Percentiles rank a stretch among this genome's conserved stretches.
Conservation (phyloP, 495 filamentous ascomycete genomes). For the Aspergillus kassunensis region DNA sequence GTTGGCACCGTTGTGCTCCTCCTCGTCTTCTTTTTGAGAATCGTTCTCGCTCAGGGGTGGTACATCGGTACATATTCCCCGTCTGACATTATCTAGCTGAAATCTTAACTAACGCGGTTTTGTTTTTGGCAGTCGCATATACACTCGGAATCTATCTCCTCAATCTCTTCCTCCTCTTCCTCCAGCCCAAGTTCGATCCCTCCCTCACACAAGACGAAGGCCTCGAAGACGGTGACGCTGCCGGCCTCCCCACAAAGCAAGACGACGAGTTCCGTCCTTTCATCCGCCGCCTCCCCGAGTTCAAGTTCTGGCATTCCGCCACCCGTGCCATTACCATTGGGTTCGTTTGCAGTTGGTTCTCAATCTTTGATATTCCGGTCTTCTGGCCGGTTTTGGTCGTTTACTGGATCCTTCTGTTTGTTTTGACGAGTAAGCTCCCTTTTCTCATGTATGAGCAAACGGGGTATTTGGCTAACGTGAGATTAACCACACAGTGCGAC, state of each 20-base stretch:
- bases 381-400: slow-evolving; percentile 98
- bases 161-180: slow-evolving; percentile 98
- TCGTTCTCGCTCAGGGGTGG: slow-evolving; percentile 92
- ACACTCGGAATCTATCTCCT: slow-evolving; percentile 98
- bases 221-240: slow-evolving; percentile 82
- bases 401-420: slow-evolving; percentile 96
- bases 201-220: slow-evolving; percentile 92
- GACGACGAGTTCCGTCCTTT: slow-evolving; percentile 98
- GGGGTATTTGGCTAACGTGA: background rate
- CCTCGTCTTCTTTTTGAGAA: slow-evolving; percentile 77
- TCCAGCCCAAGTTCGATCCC: slow-evolving; percentile 98
- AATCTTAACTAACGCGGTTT: background rate
- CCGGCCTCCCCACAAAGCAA: slow-evolving; percentile 79
- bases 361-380: slow-evolving; percentile 91
- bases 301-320: slow-evolving; percentile 98
- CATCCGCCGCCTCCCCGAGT: slow-evolving; percentile 91
- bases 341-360: slow-evolving; percentile 88
- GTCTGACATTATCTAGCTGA: background rate
- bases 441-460: background rate
- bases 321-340: slow-evolving; percentile 81
- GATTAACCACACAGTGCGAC: slow-evolving; percentile 62
- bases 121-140: slow-evolving; percentile 97
- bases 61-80: slow-evolving; percentile 76
- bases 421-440: slow-evolving; percentile 78
- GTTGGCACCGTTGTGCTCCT: slow-evolving; percentile 70